phyloP scores from a whole-genome alignment of 2,329 filamentous ascomycete species.

The Macrophomina phaseolina region DNA sequence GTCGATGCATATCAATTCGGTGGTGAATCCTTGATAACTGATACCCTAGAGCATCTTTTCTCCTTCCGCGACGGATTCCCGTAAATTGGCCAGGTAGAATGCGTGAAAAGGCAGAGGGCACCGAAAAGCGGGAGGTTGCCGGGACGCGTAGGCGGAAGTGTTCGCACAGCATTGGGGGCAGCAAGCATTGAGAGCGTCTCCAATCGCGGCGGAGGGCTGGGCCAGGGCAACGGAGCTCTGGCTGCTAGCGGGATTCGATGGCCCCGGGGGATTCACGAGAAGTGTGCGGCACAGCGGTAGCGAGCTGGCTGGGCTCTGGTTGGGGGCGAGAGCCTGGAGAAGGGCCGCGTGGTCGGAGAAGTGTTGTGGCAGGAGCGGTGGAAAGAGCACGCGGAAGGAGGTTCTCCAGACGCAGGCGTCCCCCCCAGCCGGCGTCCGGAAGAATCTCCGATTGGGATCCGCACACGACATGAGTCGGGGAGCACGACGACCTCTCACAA shows the following conservation, averaged over 20 bases:
- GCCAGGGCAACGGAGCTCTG: slow-evolving; percentile 3
- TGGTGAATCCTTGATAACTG: slow-evolving; percentile 29
- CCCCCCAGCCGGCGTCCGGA: not conserved
- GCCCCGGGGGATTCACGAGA: not conserved
- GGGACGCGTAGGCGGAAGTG: not conserved
- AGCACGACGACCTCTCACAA: not conserved
- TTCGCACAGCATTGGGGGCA: not conserved
- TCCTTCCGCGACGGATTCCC: not conserved
- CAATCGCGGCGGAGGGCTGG: slow-evolving; percentile 16
- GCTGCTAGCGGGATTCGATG: not conserved
- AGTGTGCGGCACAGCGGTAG: not conserved
- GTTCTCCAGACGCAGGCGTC: not conserved
- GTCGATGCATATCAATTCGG: slow-evolving; percentile 29
- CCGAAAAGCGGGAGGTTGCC: not conserved
- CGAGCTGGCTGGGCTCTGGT: not conserved
- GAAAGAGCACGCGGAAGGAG: not conserved
- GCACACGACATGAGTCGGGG: slow-evolving; percentile 17
- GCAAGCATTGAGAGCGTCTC: not conserved
- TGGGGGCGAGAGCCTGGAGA: not conserved
- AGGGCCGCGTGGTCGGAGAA: not conserved
- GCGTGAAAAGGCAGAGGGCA: not conserved
- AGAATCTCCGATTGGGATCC: slow-evolving; percentile 16
- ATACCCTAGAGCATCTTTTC: not conserved
- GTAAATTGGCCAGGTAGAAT: not conserved
- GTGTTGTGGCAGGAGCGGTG: not conserved